Evolutionary conservation across 2,329 filamentous ascomycete genomes (phyloP), one percentile per base, ranked within the genome.

Genomic region (Paraphaeosphaeria minitans): DNA sequence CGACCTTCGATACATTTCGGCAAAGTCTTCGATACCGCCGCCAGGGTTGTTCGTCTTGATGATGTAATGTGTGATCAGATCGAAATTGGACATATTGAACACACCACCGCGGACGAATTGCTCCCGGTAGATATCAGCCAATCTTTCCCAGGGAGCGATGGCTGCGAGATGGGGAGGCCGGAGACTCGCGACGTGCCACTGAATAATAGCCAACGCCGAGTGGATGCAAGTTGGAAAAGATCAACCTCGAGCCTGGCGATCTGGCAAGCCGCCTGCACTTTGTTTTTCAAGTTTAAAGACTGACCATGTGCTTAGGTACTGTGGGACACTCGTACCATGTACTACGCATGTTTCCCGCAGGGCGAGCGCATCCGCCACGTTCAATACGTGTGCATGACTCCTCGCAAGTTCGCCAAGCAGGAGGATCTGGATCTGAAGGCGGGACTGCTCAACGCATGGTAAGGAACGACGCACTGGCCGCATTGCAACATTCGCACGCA

Each of bases 91-190:
- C 70, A 78, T 58, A 37, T 21, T 49, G 21, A 56, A 63, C 1
- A 61, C 49, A 2, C 64, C 62, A 10, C 81, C 81, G 5, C 81
- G 75, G 37, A 71, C 74, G 60, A 82, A 79, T 27, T 79, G 76
- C 60, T 83, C 81, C 1, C 80, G 77, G 59, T 80, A 83, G 3
- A 82, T 62, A 59, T 84, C 82, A 0, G 75, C 75, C 41, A 70
- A 77, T 12, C 79, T 81, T 64, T 84, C 82, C 80, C 80, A 81
- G 46, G 72, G 83, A 0, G 79, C 80, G 37, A 83, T 80, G 0
- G 75, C 74, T n/a, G 73, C 72, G 5, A 82, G 70, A 13, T 70
- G 73, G 0, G 80, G 80, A 9, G 81, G 80, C 19, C 75, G 68
- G 43, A 76, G 65, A 0, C 78, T 70, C 0, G 79, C 80, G 13